These are phyloP conservation scores for Elaphomyces granulatus DNA, from an alignment of 495 filamentous ascomycete genomes.

Conservation along the genomic window DNA sequence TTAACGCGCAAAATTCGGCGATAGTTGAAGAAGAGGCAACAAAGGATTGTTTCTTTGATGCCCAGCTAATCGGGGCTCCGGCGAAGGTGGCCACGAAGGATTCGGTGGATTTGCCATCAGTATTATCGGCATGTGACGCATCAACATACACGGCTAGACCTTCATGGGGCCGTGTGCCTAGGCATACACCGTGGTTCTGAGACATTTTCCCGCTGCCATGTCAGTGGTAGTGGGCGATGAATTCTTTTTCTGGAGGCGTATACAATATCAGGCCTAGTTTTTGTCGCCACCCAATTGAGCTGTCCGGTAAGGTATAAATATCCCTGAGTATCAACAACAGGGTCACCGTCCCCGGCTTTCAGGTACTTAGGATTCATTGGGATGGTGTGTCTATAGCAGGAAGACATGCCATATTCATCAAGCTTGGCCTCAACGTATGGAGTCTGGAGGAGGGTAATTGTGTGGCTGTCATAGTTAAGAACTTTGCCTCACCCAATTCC, in stretches of 20 bases:
- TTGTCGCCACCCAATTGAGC: neutral
- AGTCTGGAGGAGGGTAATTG: constrained; percentile 3
- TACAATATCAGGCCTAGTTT: constrained; percentile 1
- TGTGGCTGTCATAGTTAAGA: constrained; percentile 18
- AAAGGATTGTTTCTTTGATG: neutral
- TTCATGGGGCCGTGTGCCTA: constrained; percentile 3
- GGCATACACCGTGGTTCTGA: neutral
- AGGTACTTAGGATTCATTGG: neutral
- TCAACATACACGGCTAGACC: neutral
- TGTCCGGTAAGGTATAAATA: constrained; percentile 3
- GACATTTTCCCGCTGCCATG: neutral
- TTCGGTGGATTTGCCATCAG: constrained; percentile 1
- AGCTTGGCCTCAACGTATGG: neutral
- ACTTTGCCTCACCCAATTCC: constrained; percentile 14
- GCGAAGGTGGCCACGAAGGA: neutral
- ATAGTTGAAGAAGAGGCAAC: neutral
- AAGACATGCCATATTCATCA: neutral
- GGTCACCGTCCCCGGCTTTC: neutral
- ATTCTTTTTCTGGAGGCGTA: neutral
- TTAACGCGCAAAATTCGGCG: constrained; percentile 12
- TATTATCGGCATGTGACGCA: neutral
- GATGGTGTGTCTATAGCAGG: neutral
- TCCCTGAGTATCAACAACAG: constrained; percentile 1
- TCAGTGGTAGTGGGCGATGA: neutral
- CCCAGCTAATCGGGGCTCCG: neutral